Evolutionary conservation across 495 filamentous ascomycete species (phyloP), one percentile per base, ranked within the genome.

Genomic region (Sabuloglossum arenarium): DNA sequence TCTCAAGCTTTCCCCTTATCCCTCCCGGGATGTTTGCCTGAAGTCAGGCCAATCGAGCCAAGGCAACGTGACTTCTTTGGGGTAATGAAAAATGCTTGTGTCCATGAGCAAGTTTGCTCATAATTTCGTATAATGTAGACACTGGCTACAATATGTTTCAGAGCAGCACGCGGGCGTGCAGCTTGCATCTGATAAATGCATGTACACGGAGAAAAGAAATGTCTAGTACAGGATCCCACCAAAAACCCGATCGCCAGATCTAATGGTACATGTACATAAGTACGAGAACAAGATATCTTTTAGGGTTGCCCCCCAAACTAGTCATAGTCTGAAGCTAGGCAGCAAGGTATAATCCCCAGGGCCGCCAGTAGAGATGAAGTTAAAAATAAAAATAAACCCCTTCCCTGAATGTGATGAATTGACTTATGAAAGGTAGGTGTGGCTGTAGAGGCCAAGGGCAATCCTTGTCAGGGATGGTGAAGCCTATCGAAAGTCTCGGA

Each of bases 231-330:
- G 47, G 10, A 28, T 30, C 47, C 47, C 24, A 27, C 24, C 11
- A 51, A 51, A 51, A 28, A 51, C 1, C 47, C 47, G 47, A 51
- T 51, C 47, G 47, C 47, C 47, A 51, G 47, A 51, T 51, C 47
- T 51, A 51, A 51, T 30, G 28, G 47, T 51, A 51, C 47, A 51
- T 30, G 47, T 51, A 51, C 47, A 51, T 30, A 51, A 23, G 47
- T 51, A 51, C 24, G 21, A 14, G 23, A 51, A 3, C 8, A 39
- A 39, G 16, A 11, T 3, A 51, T 5, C 21, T 43, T 19, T 43
- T 10, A n/a, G 19, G 39, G 39, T 43, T 21, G 39, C 34, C 39
- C n/a, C 39, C 39, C 39, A 43, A 43, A n/a, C 21, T 21, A 43
- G 21, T 43, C 39, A 43, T 19, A n/a, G 39, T 43, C 39, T 43